Percentiles rank a stretch among this genome's conserved stretches.
phyloP scores from a whole-genome alignment of 352 stramenopile genomes.

The Phytophthora sansomeana region DNA sequence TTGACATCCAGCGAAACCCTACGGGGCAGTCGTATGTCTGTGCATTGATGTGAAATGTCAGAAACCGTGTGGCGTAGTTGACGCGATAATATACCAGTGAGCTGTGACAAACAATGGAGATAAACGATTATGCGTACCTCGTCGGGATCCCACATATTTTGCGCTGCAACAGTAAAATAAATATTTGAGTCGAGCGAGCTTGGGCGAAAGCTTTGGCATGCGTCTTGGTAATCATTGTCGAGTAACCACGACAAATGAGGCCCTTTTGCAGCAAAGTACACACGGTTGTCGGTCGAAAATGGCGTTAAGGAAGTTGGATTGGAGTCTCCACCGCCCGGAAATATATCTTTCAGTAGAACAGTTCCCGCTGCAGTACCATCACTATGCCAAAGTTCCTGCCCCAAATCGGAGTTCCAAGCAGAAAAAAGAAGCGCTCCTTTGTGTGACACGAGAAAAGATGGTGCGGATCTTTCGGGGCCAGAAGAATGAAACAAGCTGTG shows the following conservation, averaged over 20 bases:
- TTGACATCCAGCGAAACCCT: constrained; percentile 87
- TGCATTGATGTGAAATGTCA: background rate
- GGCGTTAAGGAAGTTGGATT: constrained; percentile 45
- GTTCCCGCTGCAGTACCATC: constrained; percentile 76
- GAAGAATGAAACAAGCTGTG: constrained; percentile 23
- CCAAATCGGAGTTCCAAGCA: constrained; percentile 20
- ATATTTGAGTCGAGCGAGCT: constrained; percentile 64
- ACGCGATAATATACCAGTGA: background rate
- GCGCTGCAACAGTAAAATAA: constrained; percentile 75
- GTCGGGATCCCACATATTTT: constrained; percentile 66
- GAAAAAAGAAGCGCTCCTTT: constrained; percentile 45
- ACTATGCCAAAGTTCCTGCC: constrained; percentile 81
- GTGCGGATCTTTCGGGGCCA: constrained; percentile 6
- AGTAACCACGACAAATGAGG: constrained; percentile 75
- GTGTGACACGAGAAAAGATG: constrained; percentile 33
- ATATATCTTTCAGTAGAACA: constrained; percentile 72
- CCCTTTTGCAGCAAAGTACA: constrained; percentile 88
- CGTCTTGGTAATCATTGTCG: constrained; percentile 48
- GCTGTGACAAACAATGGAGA: background rate
- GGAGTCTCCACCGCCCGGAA: constrained; percentile 39
- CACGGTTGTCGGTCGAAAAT: constrained; percentile 62
- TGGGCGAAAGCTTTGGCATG: constrained; percentile 74
- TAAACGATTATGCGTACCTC: constrained; percentile 36
- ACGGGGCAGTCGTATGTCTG: constrained; percentile 87
- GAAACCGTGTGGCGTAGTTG: background rate